Evolutionary conservation across 2,329 filamentous ascomycete species (phyloP).

Genomic region (Ophiostoma piceae): DNA sequence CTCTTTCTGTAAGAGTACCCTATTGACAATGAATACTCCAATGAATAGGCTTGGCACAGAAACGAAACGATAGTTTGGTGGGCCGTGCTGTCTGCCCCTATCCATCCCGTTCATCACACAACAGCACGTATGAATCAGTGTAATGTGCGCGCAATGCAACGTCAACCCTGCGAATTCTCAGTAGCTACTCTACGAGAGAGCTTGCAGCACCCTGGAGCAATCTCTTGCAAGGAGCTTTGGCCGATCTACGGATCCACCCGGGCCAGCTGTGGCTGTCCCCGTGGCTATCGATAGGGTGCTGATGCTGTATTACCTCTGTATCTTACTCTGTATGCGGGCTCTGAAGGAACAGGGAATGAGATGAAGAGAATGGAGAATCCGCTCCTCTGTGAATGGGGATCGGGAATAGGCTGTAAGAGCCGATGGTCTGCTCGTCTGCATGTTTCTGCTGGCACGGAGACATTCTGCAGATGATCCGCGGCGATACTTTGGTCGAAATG

Average conservation of each 20-base stretch:
- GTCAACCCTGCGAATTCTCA: not conserved
- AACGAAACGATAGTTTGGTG: conserved; percentile 1
- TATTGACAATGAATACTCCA: not conserved
- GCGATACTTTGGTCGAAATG: too few relatives aligned
- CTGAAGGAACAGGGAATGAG: not conserved
- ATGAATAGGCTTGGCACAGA: not conserved
- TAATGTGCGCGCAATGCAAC: conserved; percentile 7
- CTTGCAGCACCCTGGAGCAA: not conserved
- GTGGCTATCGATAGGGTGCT: not conserved
- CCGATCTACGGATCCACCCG: not conserved
- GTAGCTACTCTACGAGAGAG: not conserved
- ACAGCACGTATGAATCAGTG: not conserved
- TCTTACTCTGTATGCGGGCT: not conserved
- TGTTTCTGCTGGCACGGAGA: not conserved
- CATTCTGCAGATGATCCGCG: not conserved
- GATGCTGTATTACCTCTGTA: not conserved
- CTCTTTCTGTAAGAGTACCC: not conserved
- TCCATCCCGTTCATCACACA: not conserved
- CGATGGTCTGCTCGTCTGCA: not conserved
- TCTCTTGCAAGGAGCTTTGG: not conserved
- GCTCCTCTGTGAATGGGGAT: not conserved
- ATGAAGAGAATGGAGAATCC: too few relatives aligned
- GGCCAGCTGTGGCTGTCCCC: not conserved
- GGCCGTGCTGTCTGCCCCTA: not conserved
- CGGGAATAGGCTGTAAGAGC: not conserved